phyloP scores from a whole-genome alignment of 352 stramenopile genomes.

The Hyaloperonospora arabidopsidis region DNA sequence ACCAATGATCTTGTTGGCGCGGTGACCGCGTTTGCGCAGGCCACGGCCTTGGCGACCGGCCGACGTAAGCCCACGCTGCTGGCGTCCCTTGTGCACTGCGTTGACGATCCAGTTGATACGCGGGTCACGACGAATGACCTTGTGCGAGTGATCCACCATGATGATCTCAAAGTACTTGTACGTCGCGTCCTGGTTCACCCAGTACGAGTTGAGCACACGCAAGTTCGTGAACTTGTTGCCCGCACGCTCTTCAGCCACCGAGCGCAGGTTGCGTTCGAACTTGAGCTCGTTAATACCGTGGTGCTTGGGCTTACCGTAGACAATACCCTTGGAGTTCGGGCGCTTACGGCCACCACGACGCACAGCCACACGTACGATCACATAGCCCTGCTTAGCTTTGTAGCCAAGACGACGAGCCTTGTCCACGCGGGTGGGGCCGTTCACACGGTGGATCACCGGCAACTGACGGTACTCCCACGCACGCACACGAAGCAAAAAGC shows the following conservation, averaged over 20 bases:
- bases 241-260: slow-evolving; percentile 96
- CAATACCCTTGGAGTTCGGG: slow-evolving; percentile 99
- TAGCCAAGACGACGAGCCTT: slow-evolving; percentile 99
- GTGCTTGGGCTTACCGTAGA: slow-evolving; percentile 99
- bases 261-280: slow-evolving; percentile 96
- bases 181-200: slow-evolving; percentile 99
- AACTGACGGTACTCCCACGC: slow-evolving; percentile 98
- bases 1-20: slow-evolving; percentile 98
- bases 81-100: slow-evolving; percentile 98
- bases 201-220: slow-evolving; percentile 99
- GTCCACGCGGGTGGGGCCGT: slow-evolving; percentile 93
- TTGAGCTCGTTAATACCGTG: slow-evolving; percentile 99
- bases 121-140: slow-evolving; percentile 96
- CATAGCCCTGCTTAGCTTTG: slow-evolving; percentile 99
- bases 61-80: slow-evolving; percentile 97
- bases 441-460: slow-evolving; percentile 93
- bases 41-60: slow-evolving; percentile 95
- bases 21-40: slow-evolving; percentile 97
- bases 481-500: slow-evolving; percentile 98
- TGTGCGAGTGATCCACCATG: slow-evolving; percentile 97
- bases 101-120: slow-evolving; percentile 99
- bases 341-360: slow-evolving; percentile 98
- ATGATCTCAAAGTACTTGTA: slow-evolving; percentile 99
- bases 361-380: slow-evolving; percentile 95
- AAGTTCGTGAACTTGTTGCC: slow-evolving; percentile 97